phyloP scores from a whole-genome alignment of 2,329 filamentous ascomycete genomes.

The Aspergillus awamori region DNA sequence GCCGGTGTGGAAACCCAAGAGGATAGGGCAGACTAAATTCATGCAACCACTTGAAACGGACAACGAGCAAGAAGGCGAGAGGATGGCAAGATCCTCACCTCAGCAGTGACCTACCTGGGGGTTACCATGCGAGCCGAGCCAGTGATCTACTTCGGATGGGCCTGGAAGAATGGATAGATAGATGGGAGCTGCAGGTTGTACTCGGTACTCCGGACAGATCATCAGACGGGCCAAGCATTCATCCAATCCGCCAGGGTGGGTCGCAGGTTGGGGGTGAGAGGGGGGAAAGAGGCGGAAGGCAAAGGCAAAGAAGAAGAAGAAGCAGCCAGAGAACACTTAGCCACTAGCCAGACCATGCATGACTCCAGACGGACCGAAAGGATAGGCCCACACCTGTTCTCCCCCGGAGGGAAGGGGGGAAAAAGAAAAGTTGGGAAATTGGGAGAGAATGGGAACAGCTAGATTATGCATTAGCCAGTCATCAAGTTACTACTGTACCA shows the following conservation, averaged over 20 bases:
- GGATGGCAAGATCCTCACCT: not conserved
- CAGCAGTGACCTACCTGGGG: not conserved
- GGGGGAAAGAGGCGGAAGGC: too few species aligned
- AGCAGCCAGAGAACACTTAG: too few species aligned
- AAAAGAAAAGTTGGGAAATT: not conserved
- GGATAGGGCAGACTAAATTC: not conserved
- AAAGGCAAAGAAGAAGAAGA: too few species aligned
- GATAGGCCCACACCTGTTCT: not conserved
- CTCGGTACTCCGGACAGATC: slow-evolving; percentile 1
- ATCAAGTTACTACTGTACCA: too few species aligned
- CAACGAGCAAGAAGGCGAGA: not conserved
- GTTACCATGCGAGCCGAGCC: not conserved
- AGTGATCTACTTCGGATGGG: not conserved
- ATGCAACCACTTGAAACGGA: not conserved
- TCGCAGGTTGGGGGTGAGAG: not conserved
- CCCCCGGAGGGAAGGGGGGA: not conserved
- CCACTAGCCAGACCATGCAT: not conserved
- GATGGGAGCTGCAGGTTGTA: not conserved
- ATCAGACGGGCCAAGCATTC: slow-evolving; percentile 2
- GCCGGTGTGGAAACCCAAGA: not conserved
- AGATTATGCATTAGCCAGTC: too few species aligned
- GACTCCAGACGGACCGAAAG: not conserved
- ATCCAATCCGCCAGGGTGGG: not conserved
- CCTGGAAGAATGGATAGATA: not conserved
- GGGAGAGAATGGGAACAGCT: too few species aligned